These are phyloP conservation scores for Pythium myriotylum DNA, from an alignment of 352 stramenopile species.

Conservation along the genomic window DNA sequence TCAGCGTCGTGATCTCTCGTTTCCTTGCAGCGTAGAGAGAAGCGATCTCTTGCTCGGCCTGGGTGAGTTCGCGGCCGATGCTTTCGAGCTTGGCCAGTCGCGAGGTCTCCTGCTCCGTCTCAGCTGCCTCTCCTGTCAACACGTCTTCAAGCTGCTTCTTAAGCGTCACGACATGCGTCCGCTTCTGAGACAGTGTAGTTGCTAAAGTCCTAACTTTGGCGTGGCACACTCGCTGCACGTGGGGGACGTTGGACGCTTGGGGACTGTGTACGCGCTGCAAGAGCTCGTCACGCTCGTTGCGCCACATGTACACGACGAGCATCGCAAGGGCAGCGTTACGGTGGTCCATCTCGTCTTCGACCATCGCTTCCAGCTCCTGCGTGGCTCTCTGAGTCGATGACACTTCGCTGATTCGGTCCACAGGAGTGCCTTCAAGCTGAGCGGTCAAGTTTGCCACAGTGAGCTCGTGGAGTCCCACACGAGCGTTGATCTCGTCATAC, in stretches of 20 bases:
- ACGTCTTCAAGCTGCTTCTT: constrained; percentile 12
- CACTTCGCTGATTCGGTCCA: constrained; percentile 28
- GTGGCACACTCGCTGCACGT: constrained; percentile 13
- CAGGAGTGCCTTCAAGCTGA: constrained; percentile 28
- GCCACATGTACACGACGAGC: constrained; percentile 40
- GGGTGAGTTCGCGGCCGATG: constrained; percentile 16
- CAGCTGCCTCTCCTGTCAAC: background rate
- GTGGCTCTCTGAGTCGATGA: constrained; percentile 41
- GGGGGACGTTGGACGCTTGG: background rate
- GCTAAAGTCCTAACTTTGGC: background rate
- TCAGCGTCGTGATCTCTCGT: constrained; percentile 20
- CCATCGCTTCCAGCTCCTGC: constrained; percentile 36
- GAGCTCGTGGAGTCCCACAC: constrained; percentile 33
- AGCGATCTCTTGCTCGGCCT: background rate
- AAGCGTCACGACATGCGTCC: background rate
- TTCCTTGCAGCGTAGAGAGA: background rate
- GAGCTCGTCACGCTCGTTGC: constrained; percentile 10
- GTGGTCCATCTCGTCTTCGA: constrained; percentile 36
- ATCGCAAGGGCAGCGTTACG: constrained; percentile 46
- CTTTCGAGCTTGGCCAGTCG: background rate
- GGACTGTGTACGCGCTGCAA: background rate
- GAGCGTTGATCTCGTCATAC: constrained; percentile 23
- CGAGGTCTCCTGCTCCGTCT: background rate
- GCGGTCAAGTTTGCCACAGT: constrained; percentile 32
- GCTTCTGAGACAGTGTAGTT: background rate